Conservation (phyloP, 2,329 filamentous ascomycete species). For the Geosmithia putterillii region DNA sequence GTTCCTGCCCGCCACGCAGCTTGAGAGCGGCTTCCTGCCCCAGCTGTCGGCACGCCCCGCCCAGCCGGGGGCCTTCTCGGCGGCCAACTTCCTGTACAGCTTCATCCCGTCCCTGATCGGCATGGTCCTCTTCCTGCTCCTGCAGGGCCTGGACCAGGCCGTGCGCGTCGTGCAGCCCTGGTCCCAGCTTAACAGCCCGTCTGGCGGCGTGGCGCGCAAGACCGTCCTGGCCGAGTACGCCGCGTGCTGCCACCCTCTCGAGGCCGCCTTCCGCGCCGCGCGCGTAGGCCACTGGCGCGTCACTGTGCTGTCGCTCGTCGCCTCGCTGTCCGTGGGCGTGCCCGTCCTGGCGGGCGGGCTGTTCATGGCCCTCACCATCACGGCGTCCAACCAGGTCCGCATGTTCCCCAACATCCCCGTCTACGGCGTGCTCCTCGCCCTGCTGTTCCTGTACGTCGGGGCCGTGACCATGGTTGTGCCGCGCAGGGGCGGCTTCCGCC, state of each 20-base stretch:
- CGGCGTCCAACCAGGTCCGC: conserved; percentile 31
- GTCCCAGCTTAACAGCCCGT: conserved; percentile 41
- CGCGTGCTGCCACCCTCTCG: conserved; percentile 46
- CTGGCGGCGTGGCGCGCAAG: conserved; percentile 48
- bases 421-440: conserved; percentile 59
- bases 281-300: conserved; percentile 53
- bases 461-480: conserved; percentile 51
- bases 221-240: conserved; percentile 62
- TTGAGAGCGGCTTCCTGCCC: conserved; percentile 62
- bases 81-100: conserved; percentile 78
- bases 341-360: conserved; percentile 58
- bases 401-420: conserved; percentile 65
- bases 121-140: conserved; percentile 52
- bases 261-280: conserved; percentile 43
- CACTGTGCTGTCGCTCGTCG: conserved; percentile 46
- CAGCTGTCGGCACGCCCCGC: conserved; percentile 49
- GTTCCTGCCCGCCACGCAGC: conserved; percentile 56
- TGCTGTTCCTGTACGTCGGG: conserved; percentile 59
- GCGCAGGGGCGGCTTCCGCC: conserved; percentile 43
- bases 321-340: conserved; percentile 46
- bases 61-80: conserved; percentile 53
- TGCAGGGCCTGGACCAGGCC: conserved; percentile 54
- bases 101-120: conserved; percentile 61
- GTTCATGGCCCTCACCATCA: conserved; percentile 60
- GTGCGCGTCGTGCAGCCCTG: conserved; percentile 58